Evolutionary conservation across 345 rosid species (phyloP), one percentile per base, ranked within the genome.

Genomic region (Acer saccharum): DNA sequence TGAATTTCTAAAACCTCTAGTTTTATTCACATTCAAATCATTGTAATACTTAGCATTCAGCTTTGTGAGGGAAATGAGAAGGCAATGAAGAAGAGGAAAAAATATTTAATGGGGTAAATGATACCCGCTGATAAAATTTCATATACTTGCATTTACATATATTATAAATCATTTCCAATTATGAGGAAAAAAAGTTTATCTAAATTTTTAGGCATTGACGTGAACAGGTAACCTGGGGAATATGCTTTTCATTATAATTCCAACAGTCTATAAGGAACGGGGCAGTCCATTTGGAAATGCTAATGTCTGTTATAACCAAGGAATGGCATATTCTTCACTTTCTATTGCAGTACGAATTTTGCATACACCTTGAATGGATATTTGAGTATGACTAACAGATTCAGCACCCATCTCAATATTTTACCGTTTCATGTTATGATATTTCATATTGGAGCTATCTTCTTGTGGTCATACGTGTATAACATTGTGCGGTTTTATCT

Each of bases 391-490:
- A 23, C 43, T 48, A 6, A 32, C 63, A 50, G 27, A 50, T 48
- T 12, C n/a, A 14, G 32, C 13, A 44, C 41, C 46, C 10, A 39
- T 75, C 35, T 75, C 32, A 65, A 65, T 65, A n/a, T 20, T 75
- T 7, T 64, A 12, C 41, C 65, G 13, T 69, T 32, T 54, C 71
- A 10, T 65, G 5, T 62, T 35, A 39, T 67, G 32, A 72, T 54
- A 9, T 67, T 75, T 78, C 83, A 88, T 88, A 69, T 84, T 66
- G 89, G 87, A 81, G 75, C 88, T 20, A 68, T 86, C 71, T 86
- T 64, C 79, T 13, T 86, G 79, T 88, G 91, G 91, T 80, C 84
- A 13, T 88, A 88, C 55, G 88, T 86, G 18, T 84, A 82, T 81
- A 84, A 83, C 78, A 80, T 88, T 1, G 25, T 88, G 68, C 29